Evolutionary conservation across 768 basidiomycete genomes (phyloP).

Genomic region (Mycena vulgaris): DNA sequence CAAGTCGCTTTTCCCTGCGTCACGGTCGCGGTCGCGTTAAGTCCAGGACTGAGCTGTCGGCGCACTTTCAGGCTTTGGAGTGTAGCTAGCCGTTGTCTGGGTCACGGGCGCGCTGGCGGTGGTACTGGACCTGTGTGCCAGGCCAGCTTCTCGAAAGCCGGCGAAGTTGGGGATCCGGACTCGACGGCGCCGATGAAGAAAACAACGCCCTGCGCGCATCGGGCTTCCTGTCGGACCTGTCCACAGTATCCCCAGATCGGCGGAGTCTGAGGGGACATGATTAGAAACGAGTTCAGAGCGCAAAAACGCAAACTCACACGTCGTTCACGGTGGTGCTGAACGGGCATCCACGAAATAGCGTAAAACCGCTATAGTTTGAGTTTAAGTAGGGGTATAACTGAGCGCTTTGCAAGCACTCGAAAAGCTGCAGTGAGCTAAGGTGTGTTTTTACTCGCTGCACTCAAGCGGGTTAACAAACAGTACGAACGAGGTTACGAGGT

Average conservation of each 20-base stretch:
- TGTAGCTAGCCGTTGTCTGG: no score
- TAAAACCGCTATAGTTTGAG: background rate
- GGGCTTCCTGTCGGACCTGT: no score
- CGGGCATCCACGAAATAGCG: constrained; percentile 49
- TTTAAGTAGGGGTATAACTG: constrained; percentile 22
- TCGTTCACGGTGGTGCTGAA: constrained; percentile 61
- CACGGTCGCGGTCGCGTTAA: no score
- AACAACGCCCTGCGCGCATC: no score
- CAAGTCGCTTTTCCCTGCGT: no score
- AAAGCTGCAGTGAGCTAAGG: constrained; percentile 50
- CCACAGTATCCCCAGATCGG: constrained; percentile 61
- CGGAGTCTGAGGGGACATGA: constrained; percentile 19
- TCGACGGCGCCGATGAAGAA: constrained; percentile 59
- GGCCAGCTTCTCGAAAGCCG: background rate
- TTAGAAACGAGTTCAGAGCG: background rate
- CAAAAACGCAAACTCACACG: constrained; percentile 22
- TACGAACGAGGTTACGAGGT: no score
- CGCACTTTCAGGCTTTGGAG: no score
- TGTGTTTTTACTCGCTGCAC: no score
- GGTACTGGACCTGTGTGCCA: background rate
- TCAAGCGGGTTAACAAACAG: no score
- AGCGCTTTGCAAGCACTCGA: constrained; percentile 43
- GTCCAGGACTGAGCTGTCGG: no score
- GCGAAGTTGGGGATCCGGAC: constrained; percentile 35
- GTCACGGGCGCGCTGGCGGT: no score